Conservation (phyloP, 1,284 basidiomycete species). For the Ustilago curta region DNA sequence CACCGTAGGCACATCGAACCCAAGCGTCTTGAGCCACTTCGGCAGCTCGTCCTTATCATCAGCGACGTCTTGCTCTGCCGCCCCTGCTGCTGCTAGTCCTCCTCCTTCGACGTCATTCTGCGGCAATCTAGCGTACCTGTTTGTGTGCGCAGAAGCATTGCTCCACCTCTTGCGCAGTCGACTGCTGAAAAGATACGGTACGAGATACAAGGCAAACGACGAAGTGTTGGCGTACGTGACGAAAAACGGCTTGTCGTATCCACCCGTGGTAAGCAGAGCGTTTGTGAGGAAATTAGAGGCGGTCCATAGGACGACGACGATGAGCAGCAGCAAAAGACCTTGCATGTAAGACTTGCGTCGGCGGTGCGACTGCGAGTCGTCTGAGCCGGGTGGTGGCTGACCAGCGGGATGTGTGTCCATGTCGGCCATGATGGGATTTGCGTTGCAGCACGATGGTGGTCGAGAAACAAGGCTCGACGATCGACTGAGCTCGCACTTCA, state of each 20-base stretch:
- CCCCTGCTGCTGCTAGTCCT: not conserved
- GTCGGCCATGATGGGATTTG: constrained; percentile 24
- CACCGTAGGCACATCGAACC: constrained; percentile 54
- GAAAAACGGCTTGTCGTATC: constrained; percentile 69
- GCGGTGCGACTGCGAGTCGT: constrained; percentile 24
- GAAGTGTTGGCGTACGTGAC: constrained; percentile 89
- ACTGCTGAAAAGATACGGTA: constrained; percentile 74
- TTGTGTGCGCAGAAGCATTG: constrained; percentile 4
- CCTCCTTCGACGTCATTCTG: constrained; percentile 19
- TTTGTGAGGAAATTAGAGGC: constrained; percentile 68
- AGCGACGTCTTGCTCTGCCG: constrained; percentile 13
- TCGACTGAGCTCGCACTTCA: constrained; percentile 2
- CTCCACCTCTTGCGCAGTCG: constrained; percentile 30
- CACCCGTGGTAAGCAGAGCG: constrained; percentile 62
- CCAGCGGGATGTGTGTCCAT: constrained; percentile 2
- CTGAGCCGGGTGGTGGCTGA: constrained; percentile 1
- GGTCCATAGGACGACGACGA: constrained; percentile 87
- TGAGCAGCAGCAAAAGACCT: constrained; percentile 79
- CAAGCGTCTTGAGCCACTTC: constrained; percentile 57
- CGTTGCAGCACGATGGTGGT: not conserved
- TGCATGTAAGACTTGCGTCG: constrained; percentile 72
- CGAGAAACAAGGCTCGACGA: not conserved
- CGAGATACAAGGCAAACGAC: constrained; percentile 87
- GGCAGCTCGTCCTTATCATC: constrained; percentile 26
- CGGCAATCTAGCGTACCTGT: constrained; percentile 13